Conservation (phyloP, 1,284 basidiomycete species). For the Boletus chippewaensis region DNA sequence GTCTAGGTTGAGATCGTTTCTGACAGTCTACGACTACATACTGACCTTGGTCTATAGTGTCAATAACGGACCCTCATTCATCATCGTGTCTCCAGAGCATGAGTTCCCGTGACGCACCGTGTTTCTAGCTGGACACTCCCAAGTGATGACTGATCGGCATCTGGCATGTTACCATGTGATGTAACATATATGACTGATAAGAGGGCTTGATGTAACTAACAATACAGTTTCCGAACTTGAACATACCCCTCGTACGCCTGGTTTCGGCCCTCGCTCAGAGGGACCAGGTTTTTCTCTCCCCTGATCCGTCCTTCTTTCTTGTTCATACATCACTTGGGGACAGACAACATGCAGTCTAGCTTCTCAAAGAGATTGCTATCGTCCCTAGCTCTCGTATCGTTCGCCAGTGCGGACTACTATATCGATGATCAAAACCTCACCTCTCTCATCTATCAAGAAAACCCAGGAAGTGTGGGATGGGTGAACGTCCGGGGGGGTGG, state of each 20-base stretch:
- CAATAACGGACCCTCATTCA: no score
- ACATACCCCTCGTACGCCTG: neutral
- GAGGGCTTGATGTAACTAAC: neutral
- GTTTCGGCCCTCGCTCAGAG: neutral
- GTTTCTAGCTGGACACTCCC: no score
- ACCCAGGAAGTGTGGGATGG: conserved; percentile 14
- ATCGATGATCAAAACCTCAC: conserved; percentile 20
- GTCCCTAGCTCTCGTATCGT: neutral
- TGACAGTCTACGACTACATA: neutral
- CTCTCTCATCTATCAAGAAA: conserved; percentile 15
- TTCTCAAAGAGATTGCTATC: conserved; percentile 2
- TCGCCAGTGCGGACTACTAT: conserved; percentile 14
- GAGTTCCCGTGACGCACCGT: no score
- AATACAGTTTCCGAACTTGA: neutral
- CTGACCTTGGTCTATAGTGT: no score
- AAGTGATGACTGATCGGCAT: neutral
- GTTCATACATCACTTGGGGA: neutral
- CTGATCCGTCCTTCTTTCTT: neutral
- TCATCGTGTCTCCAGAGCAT: no score
- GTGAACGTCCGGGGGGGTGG: conserved; percentile 7
- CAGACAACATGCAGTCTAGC: conserved; percentile 4
- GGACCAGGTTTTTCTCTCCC: no score
- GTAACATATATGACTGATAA: neutral
- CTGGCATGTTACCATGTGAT: neutral
- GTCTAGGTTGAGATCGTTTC: neutral